A percentile compares a stretch with the other conserved stretches of the same genome.
phyloP scores from a whole-genome alignment of 163 green algal genomes.

The Coccomyxa subellipsoidea region DNA sequence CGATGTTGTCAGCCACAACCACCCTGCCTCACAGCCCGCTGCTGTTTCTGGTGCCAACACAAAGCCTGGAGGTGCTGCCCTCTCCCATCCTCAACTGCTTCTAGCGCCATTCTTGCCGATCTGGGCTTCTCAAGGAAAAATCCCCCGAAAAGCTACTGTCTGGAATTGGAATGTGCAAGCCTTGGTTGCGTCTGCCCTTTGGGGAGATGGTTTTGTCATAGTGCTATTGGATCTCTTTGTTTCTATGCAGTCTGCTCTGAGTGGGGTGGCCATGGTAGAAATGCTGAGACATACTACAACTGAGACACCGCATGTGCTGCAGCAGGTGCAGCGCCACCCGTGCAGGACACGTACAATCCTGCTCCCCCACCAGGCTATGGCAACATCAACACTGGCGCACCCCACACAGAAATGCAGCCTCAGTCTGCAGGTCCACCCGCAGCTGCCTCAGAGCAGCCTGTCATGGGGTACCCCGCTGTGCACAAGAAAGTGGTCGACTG shows the following conservation, averaged over 20 bases:
- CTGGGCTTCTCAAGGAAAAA: neutral
- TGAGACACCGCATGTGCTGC: neutral
- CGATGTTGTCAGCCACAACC: neutral
- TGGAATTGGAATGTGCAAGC: no score
- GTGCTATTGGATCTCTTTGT: neutral
- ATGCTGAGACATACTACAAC: neutral
- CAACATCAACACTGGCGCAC: neutral
- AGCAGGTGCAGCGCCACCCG: neutral
- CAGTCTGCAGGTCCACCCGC: neutral
- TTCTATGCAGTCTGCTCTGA: no score
- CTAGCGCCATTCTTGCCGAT: neutral
- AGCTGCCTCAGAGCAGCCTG: neutral
- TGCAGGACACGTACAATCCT: neutral
- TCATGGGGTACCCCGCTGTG: neutral
- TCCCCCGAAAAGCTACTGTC: no score
- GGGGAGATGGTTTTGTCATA: no score
- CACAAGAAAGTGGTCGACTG: neutral
- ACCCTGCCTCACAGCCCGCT: neutral
- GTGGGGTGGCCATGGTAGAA: neutral
- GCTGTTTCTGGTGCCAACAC: neutral
- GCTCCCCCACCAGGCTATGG: conserved; percentile 1
- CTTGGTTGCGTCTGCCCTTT: no score
- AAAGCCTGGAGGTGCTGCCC: neutral
- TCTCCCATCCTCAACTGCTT: neutral
- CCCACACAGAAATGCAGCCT: neutral